Evolutionary conservation across 1,284 basidiomycete genomes (phyloP), one percentile per base, ranked within the genome.

Genomic region (Psilocybe mexicana): DNA sequence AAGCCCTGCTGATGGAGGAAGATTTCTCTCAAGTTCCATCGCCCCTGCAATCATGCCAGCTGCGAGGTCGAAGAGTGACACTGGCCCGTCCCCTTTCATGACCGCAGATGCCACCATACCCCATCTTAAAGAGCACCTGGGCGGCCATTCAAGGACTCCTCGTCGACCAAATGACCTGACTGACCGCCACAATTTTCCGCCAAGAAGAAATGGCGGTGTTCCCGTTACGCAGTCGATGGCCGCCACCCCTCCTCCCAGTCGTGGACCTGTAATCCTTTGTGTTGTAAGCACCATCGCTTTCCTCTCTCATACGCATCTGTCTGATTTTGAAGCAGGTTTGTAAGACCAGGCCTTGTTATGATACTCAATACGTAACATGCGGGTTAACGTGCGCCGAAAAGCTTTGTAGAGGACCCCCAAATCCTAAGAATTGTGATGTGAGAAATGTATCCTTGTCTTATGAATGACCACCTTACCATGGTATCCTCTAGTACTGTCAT

Each of bases 341-440:
- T 35, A 50, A 44, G 8, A 57, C 59, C 3, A 60, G 58, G 23
- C 46, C 52, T 14, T 62, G 59, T 30, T 48, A 49, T 10, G 55
- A 63, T 33, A 49, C 45, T 14, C 56, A 55, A 18, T 64, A 62
- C 40, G 61, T 67, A n/a, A 68, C 65, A 0, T 67, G 66, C 24
- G 63, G 68, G 2, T 38, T 64, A 10, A 53, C 51, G 23, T 69
- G 68, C 35, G 62, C 63, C 0, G 67, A 69, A 52, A 61, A 61
- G 48, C 52, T 69, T n/a, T 69, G 67, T 30, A 54, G 24, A 46
- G 49, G 26, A 18, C 52, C 47, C 10, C 36, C 43, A 1, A 55
- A 55, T 44, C 43, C 48, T 24, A 59, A 52, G 5, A 58, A 58
- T 18, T 58, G 57, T 33, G 60, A 63, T 51, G 69, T 69, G 44